Evolutionary conservation across 352 stramenopile genomes (phyloP), one percentile per base, ranked within the genome.

Genomic region (Phytophthora boehmeriae): DNA sequence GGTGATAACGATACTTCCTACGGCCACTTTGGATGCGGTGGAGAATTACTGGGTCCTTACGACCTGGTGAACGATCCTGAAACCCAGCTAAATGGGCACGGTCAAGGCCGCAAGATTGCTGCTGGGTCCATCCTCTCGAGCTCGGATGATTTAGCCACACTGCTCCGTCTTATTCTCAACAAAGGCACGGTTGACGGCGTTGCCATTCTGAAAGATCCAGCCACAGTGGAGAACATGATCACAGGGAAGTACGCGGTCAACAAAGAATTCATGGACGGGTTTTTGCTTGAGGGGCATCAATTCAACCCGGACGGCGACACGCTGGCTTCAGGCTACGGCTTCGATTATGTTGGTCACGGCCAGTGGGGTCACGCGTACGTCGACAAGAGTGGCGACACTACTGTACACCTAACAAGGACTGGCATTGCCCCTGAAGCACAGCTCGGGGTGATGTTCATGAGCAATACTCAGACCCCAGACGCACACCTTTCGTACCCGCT

Each of bases 351-450:
- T 46, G 75, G 70, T 0, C 63, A 76, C 11, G 78, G 69, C 0
- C 70, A 87, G 42, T 89, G 78, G 78, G 83, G 83, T 4, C 73
- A 87, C 51, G 72, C 77, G 27, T 90, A 92, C 53, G 72, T 74
- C 19, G 83, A 92, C 64, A 92, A 92, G 58, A 79, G 78, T 27
- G 80, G 78, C 2, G 83, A 92, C 58, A 85, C 78, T 2, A 30
- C 59, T 2, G 52, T 76, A 2, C 80, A 90, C 39, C 68, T 88
- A 8, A 89, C 80, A 3, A 74, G 80, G 13, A 89, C 75, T 3
- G 80, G 83, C 0, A 83, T 89, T 27, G 41, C 70, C 2, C 78
- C 80, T 0, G 56, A 69, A 2, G 65, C 69, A 10, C 56, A 86
- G n/a, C 56, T 92, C 0, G 78, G 75, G 0, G 74, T 92, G 23